Conservation (phyloP, 495 filamentous ascomycete genomes). For the Podospora pseudocomata region DNA sequence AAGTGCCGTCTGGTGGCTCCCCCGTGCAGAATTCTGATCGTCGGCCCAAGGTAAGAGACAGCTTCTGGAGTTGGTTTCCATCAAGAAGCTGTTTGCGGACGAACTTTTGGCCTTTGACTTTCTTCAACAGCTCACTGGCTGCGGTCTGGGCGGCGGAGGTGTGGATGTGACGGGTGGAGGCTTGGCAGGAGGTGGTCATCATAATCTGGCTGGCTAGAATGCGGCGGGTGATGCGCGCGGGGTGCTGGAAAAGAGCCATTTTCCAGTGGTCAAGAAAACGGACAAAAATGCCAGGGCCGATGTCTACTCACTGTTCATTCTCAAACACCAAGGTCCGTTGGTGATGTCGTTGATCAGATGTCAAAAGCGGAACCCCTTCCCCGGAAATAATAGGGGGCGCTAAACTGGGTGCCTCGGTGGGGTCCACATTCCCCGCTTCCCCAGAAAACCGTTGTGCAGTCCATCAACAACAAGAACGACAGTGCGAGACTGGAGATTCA, state of each 20-base stretch:
- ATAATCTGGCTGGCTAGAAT: not conserved
- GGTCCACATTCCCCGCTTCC: not conserved
- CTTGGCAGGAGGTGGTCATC: not conserved
- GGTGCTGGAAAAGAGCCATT: not conserved
- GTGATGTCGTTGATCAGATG: not conserved
- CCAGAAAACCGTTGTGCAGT: not conserved
- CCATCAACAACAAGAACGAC: not conserved
- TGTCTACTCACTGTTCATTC: not conserved
- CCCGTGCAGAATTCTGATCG: constrained; percentile 29
- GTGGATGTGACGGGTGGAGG: not conserved
- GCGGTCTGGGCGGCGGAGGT: constrained; percentile 13
- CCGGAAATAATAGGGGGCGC: not conserved
- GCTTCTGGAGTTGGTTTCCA: constrained; percentile 55
- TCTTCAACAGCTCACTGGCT: constrained; percentile 10
- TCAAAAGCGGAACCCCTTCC: not conserved
- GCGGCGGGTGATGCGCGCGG: not conserved
- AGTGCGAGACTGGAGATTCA: not conserved
- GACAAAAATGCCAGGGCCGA: not conserved
- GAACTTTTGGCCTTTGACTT: constrained; percentile 13
- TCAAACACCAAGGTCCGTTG: not conserved
- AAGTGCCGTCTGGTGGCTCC: constrained; percentile 35
- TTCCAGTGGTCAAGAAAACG: not conserved
- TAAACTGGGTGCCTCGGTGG: not conserved
- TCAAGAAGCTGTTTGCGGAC: constrained; percentile 51
- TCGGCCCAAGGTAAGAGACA: constrained; percentile 52